Base-by-base conservation (phyloP, 2,329 filamentous ascomycete genomes). In the Monosporascus sp. region DNA sequence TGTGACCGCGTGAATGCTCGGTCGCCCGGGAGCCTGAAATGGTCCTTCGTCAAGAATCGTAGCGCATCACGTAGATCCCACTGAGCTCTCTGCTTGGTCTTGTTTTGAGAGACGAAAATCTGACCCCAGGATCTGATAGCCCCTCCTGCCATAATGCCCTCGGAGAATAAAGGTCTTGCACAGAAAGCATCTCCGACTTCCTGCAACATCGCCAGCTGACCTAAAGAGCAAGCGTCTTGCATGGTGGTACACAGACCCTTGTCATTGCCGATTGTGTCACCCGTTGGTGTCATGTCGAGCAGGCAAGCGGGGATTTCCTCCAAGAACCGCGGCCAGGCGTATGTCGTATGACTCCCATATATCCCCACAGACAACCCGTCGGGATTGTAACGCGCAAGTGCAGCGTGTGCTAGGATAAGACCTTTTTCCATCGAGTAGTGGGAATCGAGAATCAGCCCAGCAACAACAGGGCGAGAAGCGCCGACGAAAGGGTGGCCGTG, bases 101-200 rank as follows among this genome's bases (percentile, higher is more conserved):
- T 50, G 81, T 71, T 69, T 24, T 60, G 59, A 1, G 68, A 54
- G 2, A 78, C 53, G 50, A 78, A 78, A 53, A 69, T 70, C 50
- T 70, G 69, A 0, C 68, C 66, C 76, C 76, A 78, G 50, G 73
- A 62, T 7, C 68, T 64, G 7, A 69, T 65, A 56, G 74, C 76
- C 0, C 72, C 72, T 41, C 72, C 62, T 17, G 56, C 63, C 86
- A 89, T 89, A 58, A 89, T 78, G 3, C 86, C 86, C 2, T 74
- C 82, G 31, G 31, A 35, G 31, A 14, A 11, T 58, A 87, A 84
- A 61, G 88, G 84, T 7, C 83, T 82, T 60, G 84, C 87, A 28
- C 85, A 85, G 57, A 90, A 85, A 15, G 88, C 73, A 68, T 88
- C 85, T 2, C 86, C 86, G 2, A 86, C 82, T 67, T 89, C 85